A percentile compares a stretch with the other conserved stretches of the same genome.
Conservation (phyloP, 352 stramenopile species). For the Phytophthora crassamura region DNA sequence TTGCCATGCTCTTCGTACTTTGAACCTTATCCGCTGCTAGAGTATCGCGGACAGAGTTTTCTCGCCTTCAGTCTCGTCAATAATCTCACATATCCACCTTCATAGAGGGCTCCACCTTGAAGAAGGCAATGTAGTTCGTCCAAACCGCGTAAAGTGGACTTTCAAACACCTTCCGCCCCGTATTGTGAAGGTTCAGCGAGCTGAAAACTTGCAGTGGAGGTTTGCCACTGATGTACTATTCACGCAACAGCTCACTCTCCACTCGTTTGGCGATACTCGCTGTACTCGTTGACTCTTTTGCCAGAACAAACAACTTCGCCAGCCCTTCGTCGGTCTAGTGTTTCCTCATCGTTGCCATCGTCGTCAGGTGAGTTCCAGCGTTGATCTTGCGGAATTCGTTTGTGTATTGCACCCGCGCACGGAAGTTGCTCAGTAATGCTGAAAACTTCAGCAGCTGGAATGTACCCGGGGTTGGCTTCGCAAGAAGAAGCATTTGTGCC, state of each 20-base stretch:
- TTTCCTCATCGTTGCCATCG: conserved; percentile 6
- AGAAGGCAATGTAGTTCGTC: conserved; percentile 15
- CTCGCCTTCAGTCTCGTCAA: neutral
- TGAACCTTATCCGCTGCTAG: conserved; percentile 4
- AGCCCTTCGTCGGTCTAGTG: conserved; percentile 6
- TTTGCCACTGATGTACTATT: conserved; percentile 20
- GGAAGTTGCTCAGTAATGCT: conserved; percentile 1
- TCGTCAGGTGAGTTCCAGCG: conserved; percentile 9
- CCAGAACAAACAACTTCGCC: conserved; percentile 6
- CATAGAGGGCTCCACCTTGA: conserved; percentile 15
- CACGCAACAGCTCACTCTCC: conserved; percentile 13
- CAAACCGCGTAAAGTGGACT: conserved; percentile 12
- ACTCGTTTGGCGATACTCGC: conserved; percentile 10
- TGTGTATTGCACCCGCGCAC: conserved; percentile 7
- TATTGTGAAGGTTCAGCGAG: conserved; percentile 4
- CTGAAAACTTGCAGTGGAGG: conserved; percentile 6
- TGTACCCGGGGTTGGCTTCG: too few species aligned
- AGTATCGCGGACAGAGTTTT: conserved; percentile 4
- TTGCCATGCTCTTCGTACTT: conserved; percentile 6
- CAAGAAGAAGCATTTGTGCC: too few species aligned
- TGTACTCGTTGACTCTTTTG: neutral
- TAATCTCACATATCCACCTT: neutral
- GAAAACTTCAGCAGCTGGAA: neutral
- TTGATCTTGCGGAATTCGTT: conserved; percentile 19
- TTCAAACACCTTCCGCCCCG: neutral